These are phyloP conservation scores for Globisporangium nagaii DNA, from an alignment of 352 stramenopile genomes.

Conservation along the genomic window DNA sequence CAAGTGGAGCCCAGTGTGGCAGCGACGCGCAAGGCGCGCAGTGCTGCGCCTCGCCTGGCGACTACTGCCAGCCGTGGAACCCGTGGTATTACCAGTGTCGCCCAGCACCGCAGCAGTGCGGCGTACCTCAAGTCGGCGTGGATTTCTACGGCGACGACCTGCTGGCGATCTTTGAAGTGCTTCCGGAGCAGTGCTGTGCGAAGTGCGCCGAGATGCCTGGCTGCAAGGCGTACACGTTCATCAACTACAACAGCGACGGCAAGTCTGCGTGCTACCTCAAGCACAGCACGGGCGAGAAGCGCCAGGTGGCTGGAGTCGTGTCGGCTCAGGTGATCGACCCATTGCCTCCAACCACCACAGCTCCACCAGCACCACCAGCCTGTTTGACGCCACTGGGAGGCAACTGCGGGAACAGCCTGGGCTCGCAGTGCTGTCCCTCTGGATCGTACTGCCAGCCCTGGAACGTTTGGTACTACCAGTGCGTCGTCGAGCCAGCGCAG, in stretches of 20 bases:
- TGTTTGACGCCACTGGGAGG: slow-evolving; percentile 15
- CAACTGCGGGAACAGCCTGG: slow-evolving; percentile 9
- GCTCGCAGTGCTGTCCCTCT: slow-evolving; percentile 22
- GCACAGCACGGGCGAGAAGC: background rate
- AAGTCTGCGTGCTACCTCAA: slow-evolving; percentile 12
- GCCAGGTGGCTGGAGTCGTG: background rate
- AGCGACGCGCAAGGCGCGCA: slow-evolving; percentile 2
- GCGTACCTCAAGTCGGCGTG: slow-evolving; percentile 6
- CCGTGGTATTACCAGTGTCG: slow-evolving; percentile 36
- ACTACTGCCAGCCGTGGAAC: slow-evolving; percentile 49
- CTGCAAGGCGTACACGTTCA: slow-evolving; percentile 25
- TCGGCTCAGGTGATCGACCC: slow-evolving; percentile 6
- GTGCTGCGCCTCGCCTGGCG: slow-evolving; percentile 22
- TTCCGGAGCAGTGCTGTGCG: slow-evolving; percentile 24
- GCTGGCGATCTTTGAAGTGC: background rate
- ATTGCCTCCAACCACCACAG: background rate
- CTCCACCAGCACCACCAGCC: background rate
- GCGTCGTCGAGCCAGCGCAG: slow-evolving; percentile 20
- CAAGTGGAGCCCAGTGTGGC: slow-evolving; percentile 9
- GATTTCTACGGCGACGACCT: slow-evolving; percentile 18
- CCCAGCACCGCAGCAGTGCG: slow-evolving; percentile 8
- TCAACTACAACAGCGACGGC: slow-evolving; percentile 16
- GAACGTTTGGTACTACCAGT: slow-evolving; percentile 32
- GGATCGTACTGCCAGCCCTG: slow-evolving; percentile 37
- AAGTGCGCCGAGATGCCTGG: slow-evolving; percentile 6